These are phyloP conservation scores for Polysphondylium violaceum DNA, from an alignment of 78 protist species.

Conservation along the genomic window DNA sequence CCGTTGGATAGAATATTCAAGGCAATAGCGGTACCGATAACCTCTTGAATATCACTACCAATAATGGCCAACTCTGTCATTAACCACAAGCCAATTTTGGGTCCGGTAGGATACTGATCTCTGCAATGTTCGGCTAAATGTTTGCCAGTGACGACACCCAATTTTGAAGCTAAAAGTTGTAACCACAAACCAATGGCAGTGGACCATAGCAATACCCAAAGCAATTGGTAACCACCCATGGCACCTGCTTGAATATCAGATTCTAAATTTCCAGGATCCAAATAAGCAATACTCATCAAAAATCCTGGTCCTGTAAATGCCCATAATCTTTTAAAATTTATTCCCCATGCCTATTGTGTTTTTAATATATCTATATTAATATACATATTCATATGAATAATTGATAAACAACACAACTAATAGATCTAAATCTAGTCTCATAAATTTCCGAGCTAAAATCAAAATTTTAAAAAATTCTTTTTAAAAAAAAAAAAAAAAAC, in stretches of 20 bases:
- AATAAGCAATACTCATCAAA: slow-evolving; percentile 88
- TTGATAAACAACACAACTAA: too few species aligned
- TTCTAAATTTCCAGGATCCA: slow-evolving; percentile 90
- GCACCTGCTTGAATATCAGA: slow-evolving; percentile 89
- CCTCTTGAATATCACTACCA: slow-evolving; percentile 88
- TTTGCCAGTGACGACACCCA: slow-evolving; percentile 90
- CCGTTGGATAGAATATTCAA: slow-evolving; percentile 69
- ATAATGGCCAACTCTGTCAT: slow-evolving; percentile 92
- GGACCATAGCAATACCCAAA: slow-evolving; percentile 91
- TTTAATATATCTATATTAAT: too few species aligned
- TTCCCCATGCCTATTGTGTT: too few species aligned
- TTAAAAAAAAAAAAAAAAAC: background rate
- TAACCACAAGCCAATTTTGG: slow-evolving; percentile 83
- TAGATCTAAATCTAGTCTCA: too few species aligned
- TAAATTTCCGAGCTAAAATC: background rate
- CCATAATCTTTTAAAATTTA: slow-evolving; percentile 77
- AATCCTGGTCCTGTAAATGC: slow-evolving; percentile 90
- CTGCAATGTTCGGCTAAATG: slow-evolving; percentile 86
- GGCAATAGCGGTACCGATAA: slow-evolving; percentile 89
- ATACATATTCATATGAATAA: too few species aligned
- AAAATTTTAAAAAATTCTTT: background rate
- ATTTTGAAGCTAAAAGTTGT: slow-evolving; percentile 82
- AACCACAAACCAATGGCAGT: slow-evolving; percentile 85
- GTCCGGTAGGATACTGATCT: slow-evolving; percentile 77
- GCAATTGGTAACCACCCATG: slow-evolving; percentile 77